Conservation (phyloP, 2,329 filamentous ascomycete genomes). For the Xylaria sp. region DNA sequence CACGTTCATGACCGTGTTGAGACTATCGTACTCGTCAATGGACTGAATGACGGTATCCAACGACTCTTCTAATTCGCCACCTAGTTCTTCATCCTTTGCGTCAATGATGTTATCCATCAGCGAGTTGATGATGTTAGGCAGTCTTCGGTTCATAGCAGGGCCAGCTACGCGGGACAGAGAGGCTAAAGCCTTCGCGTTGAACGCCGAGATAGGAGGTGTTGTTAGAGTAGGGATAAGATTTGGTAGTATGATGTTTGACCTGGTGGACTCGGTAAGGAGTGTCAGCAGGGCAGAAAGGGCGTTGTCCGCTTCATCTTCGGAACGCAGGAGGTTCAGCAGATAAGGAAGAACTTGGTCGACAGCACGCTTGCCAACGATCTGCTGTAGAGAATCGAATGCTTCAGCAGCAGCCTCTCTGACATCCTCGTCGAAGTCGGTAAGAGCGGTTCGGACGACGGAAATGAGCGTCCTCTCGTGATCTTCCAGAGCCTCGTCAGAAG, state of each 20-base stretch:
- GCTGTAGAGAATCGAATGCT: constrained; percentile 93
- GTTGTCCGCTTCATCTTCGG: constrained; percentile 86
- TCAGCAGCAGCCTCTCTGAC: constrained; percentile 96
- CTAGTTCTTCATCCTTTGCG: constrained; percentile 75
- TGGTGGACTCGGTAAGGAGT: constrained; percentile 87
- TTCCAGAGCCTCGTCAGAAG: constrained; percentile 85
- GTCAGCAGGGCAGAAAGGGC: constrained; percentile 92
- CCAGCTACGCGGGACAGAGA: constrained; percentile 92
- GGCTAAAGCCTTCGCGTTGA: constrained; percentile 93
- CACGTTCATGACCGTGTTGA: constrained; percentile 95
- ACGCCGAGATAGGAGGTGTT: constrained; percentile 85
- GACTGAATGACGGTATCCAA: constrained; percentile 91
- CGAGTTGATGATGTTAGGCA: constrained; percentile 89
- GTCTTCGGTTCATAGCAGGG: constrained; percentile 84
- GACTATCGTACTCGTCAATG: constrained; percentile 93
- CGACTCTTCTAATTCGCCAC: constrained; percentile 73
- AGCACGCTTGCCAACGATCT: constrained; percentile 90
- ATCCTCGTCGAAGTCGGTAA: constrained; percentile 87
- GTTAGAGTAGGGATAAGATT: constrained; percentile 95
- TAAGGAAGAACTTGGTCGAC: constrained; percentile 95
- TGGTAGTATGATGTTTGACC: constrained; percentile 94
- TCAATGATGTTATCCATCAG: constrained; percentile 91
- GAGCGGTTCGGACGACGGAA: constrained; percentile 87
- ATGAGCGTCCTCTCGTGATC: constrained; percentile 96
- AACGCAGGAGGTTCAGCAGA: constrained; percentile 86